phyloP scores from a whole-genome alignment of 225 moss, liverwort and hornwort genomes.

The Bryum argenteum region DNA sequence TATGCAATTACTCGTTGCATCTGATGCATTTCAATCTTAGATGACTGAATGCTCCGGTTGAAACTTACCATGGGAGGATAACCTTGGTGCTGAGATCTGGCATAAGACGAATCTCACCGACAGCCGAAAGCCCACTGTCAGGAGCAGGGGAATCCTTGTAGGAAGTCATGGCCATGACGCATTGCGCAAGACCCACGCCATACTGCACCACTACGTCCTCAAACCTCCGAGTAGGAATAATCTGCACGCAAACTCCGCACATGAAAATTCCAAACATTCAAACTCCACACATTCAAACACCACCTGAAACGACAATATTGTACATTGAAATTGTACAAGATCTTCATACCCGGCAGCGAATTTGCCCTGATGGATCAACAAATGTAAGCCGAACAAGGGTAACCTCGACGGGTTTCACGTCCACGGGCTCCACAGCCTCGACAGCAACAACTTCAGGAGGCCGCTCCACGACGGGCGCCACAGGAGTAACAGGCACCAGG shows the following conservation, averaged over 20 bases:
- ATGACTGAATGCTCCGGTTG: neutral
- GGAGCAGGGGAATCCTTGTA: constrained; percentile 39
- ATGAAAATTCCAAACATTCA: neutral
- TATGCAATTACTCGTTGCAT: no score
- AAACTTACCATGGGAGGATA: constrained; percentile 63
- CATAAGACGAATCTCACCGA: constrained; percentile 76
- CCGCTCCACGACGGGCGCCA: constrained; percentile 30
- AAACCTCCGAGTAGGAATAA: constrained; percentile 73
- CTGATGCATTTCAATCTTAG: no score
- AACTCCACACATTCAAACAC: neutral
- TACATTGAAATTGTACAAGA: no score
- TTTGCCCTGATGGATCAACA: constrained; percentile 68
- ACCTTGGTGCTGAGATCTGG: constrained; percentile 68
- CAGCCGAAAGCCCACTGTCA: constrained; percentile 47
- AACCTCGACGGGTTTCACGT: constrained; percentile 39
- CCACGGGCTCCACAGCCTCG: constrained; percentile 28
- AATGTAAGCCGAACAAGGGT: constrained; percentile 64
- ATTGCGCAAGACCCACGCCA: constrained; percentile 55
- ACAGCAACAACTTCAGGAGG: constrained; percentile 29
- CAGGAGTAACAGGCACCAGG: neutral
- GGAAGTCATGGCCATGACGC: constrained; percentile 56
- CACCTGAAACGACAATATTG: neutral
- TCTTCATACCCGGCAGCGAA: constrained; percentile 84
- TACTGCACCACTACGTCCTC: constrained; percentile 50
- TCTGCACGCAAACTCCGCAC: constrained; percentile 44